These are phyloP conservation scores for Diophrys sp. DNA, from an alignment of 73 alveolate genomes.

Conservation along the genomic window DNA sequence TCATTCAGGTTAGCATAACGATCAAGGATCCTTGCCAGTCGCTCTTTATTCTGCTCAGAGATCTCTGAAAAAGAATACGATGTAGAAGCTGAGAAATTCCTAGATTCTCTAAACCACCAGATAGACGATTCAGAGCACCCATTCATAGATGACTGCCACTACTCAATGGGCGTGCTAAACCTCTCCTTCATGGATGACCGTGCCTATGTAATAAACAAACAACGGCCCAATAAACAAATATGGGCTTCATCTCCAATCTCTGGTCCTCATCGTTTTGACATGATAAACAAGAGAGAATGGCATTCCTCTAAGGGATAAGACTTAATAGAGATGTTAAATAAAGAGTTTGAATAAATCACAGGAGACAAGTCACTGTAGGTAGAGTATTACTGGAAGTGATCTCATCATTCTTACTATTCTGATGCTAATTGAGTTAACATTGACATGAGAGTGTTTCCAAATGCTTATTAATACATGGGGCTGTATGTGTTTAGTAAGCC, in stretches of 20 bases:
- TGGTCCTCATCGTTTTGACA: neutral
- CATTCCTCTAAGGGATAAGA: neutral
- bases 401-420: too few species aligned
- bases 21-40: too few species aligned
- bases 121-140: neutral
- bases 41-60: too few species aligned
- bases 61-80: neutral
- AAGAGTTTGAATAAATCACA: neutral
- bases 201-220: neutral
- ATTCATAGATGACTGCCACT: neutral
- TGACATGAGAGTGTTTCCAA: too few species aligned
- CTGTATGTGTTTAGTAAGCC: too few species aligned
- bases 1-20: too few species aligned
- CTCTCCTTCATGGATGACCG: neutral
- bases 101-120: neutral
- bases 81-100: neutral
- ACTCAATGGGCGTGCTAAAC: neutral
- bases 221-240: neutral
- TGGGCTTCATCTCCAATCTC: neutral
- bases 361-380: neutral
- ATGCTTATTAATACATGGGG: too few species aligned
- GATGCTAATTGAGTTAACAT: too few species aligned
- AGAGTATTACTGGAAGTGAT: neutral
- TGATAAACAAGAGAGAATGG: neutral
- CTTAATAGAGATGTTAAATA: neutral